Evolutionary conservation across 2,329 filamentous ascomycete genomes (phyloP), one percentile per base, ranked within the genome.

Genomic region (Fusarium foetens): DNA sequence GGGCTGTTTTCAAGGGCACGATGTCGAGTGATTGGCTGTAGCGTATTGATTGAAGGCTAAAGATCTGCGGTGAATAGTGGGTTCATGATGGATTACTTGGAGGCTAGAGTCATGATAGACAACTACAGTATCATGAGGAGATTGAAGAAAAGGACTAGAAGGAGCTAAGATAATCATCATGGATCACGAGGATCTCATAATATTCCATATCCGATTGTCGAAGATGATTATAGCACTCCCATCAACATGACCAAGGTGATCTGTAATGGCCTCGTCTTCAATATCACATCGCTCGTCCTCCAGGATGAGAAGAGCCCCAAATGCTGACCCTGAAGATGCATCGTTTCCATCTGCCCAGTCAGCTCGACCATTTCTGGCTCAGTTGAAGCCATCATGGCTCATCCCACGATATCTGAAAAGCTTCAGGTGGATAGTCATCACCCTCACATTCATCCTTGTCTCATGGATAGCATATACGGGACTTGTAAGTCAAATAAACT

Each of bases 1-100:
- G 71, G 55, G 57, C 46, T 21, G 19, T 39, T n/a, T 33, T 39
- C 65, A 58, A 27, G 25, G 41, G 33, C 46, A 76, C 73, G 75
- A 64, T 77, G 73, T 19, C 45, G 52, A 68, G 60, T 68, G 75
- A 76, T 77, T 76, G 75, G 75, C 46, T 46, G 39, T 41, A 60
- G 62, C 62, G 62, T 66, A 66, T 66, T 23, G 29, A 52, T 55
- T 31, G 52, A 13, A 8, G 31, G 25, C 54, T 66, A 66, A 41
- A 49, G 62, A 66, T 66, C 61, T 21, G 29, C 38, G 6, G 17
- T 38, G 6, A 19, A 36, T 9, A 36, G 54, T 57, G 54, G 54
- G 63, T 43, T 52, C 35, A 63, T 60, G 59, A 63, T 42, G 45
- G 25, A 19, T 33, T 17, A 8, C n/a, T 46, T 12, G 11, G 49